Evolutionary conservation across 805 yeast genomes (phyloP).

Genomic region (Pichia nakasei): DNA sequence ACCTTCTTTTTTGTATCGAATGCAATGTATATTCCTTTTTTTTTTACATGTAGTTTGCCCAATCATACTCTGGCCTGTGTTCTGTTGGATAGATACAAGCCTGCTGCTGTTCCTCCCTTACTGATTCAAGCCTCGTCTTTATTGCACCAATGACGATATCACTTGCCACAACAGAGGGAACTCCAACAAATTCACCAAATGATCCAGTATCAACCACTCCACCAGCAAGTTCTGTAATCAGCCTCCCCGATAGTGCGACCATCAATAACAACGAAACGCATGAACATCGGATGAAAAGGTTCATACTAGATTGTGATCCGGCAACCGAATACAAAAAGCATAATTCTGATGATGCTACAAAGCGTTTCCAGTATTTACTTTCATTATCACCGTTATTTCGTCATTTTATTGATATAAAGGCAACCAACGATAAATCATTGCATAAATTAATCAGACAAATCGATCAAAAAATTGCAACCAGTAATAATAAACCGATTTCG

Average conservation of each 20-base stretch:
- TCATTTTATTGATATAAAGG: constrained; percentile 75
- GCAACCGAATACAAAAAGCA: constrained; percentile 46
- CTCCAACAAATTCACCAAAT: too few relatives aligned
- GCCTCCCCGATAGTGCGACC: constrained; percentile 3
- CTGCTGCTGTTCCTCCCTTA: too few relatives aligned
- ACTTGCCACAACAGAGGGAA: too few relatives aligned
- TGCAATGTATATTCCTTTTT: too few relatives aligned
- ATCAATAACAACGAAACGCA: constrained; percentile 18
- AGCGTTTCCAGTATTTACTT: constrained; percentile 70
- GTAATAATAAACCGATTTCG: constrained; percentile 21
- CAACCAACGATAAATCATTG: constrained; percentile 68
- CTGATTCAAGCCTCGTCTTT: too few relatives aligned
- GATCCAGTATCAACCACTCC: too few relatives aligned
- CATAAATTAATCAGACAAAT: constrained; percentile 49
- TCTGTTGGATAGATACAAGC: too few relatives aligned
- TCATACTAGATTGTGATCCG: constrained; percentile 44
- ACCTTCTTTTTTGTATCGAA: too few relatives aligned
- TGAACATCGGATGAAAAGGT: constrained; percentile 38
- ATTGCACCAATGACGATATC: too few relatives aligned
- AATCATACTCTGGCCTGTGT: too few relatives aligned
- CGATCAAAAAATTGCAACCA: constrained; percentile 39
- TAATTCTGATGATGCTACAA: constrained; percentile 52
- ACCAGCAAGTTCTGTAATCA: background rate
- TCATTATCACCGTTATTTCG: constrained; percentile 81
- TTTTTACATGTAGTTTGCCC: too few relatives aligned